These are phyloP conservation scores for Rhizopogon rudus DNA, from an alignment of 768 basidiomycete species.

Conservation along the genomic window DNA sequence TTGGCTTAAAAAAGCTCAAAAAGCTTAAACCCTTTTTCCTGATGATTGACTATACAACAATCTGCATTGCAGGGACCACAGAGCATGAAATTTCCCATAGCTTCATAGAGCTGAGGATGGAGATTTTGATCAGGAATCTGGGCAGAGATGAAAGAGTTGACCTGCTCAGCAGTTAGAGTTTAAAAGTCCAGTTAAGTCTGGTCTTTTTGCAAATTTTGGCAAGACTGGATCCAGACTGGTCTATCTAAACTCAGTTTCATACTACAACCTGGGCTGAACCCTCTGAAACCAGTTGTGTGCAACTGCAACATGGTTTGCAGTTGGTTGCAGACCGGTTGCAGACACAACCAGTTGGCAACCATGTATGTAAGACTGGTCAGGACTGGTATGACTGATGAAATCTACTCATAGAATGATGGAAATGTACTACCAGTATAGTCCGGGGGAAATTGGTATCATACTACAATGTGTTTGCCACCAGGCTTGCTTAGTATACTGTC, in stretches of 20 bases:
- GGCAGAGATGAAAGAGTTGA: slow-evolving; percentile 39
- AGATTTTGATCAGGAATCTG: slow-evolving; percentile 36
- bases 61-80: too few relatives aligned
- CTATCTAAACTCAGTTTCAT: too few relatives aligned
- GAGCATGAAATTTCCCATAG: slow-evolving; percentile 37
- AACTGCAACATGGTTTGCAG: background rate
- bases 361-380: background rate
- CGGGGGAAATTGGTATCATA: background rate
- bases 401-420: background rate
- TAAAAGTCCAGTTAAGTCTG: too few relatives aligned
- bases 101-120: slow-evolving; percentile 33
- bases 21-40: too few relatives aligned
- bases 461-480: background rate
- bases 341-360: background rate
- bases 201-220: too few relatives aligned
- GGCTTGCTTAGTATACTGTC: background rate
- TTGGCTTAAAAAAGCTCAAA: too few relatives aligned
- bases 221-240: too few relatives aligned
- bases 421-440: background rate
- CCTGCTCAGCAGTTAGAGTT: slow-evolving; percentile 18
- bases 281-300: background rate
- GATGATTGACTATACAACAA: too few relatives aligned
- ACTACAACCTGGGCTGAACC: too few relatives aligned
- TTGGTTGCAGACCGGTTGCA: background rate
- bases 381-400: background rate